phyloP scores from a whole-genome alignment of 805 yeast species.

The Sungouiozyma intestinalis region DNA sequence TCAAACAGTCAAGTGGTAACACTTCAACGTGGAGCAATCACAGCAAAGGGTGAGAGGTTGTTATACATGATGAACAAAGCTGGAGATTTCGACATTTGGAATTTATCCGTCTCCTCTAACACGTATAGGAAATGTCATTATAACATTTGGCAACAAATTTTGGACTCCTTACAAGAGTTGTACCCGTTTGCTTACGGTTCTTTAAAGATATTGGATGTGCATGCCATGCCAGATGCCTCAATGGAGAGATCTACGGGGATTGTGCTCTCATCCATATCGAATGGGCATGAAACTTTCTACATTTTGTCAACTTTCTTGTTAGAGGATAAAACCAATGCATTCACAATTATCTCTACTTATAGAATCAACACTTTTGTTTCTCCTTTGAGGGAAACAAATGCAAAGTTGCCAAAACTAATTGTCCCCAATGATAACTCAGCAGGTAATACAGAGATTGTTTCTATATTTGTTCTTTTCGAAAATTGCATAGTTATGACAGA shows the following conservation, averaged over 20 bases:
- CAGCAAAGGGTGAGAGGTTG: constrained; percentile 41
- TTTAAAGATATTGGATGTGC: constrained; percentile 53
- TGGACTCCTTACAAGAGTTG: constrained; percentile 33
- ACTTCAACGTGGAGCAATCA: constrained; percentile 42
- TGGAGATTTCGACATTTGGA: constrained; percentile 42
- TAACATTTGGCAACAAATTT: constrained; percentile 28
- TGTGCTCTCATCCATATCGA: constrained; percentile 38
- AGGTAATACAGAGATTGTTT: constrained; percentile 10
- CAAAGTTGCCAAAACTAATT: constrained; percentile 8
- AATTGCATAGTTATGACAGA: constrained; percentile 60
- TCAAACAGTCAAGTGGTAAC: constrained; percentile 39
- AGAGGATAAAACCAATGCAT: constrained; percentile 38
- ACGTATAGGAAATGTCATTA: constrained; percentile 31
- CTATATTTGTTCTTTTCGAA: constrained; percentile 51
- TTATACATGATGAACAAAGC: constrained; percentile 32
- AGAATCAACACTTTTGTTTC: constrained; percentile 42
- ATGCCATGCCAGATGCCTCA: constrained; percentile 31
- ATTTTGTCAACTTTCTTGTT: constrained; percentile 44
- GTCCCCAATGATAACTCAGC: constrained; percentile 7
- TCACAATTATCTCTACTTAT: constrained; percentile 53
- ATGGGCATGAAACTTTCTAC: constrained; percentile 28
- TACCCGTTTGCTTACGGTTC: constrained; percentile 43
- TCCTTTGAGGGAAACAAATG: constrained; percentile 2
- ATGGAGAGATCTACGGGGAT: constrained; percentile 35
- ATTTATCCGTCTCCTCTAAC: constrained; percentile 36